Base-by-base conservation (phyloP, 2,329 filamentous ascomycete species). In the Sporothrix pallida region DNA sequence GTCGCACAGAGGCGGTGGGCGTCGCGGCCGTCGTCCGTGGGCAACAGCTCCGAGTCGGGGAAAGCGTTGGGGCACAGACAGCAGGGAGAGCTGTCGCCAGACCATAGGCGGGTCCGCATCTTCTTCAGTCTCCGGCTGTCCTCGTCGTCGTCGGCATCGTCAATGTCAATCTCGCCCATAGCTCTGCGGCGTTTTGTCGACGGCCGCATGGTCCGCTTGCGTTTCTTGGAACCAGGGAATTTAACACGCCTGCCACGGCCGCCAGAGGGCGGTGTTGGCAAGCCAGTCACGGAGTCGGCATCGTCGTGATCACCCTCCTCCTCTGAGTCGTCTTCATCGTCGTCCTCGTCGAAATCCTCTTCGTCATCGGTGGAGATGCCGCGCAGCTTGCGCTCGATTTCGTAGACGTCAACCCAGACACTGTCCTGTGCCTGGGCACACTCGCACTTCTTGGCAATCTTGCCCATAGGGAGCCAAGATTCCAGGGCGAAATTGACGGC, bases 401-500 rank as follows among this genome's bases (percentile, higher is more conserved):
- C 96, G 74, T 93, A 91, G 3, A 98, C 94, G 80, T 99, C 95
- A 71, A 99, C 94, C 95, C 97, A 99, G 3, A 99, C 96, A 79
- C 95, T 98, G 84, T 99, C 96, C 75, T 97, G 91, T 77, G 97
- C 95, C 74, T 96, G 89, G 78, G 96, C 94, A 80, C 96, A 99
- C 79, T 98, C 92, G 82, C 96, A 99, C 81, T 96, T 97, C 83
- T 98, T 97, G 17, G 96, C 96, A 77, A 97, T 94, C 78, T 94
- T 93, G 26, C 95, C 96, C 85, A 96, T 98, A 70, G 97, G 92
- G 63, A 99, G 84, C 96, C 96, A 99, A 44, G 93, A 92, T 77
- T 98, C 95, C 9, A 97, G 91, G 5, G 95, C 96, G 81, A 99
- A 99, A 81, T 99, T 99, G 83, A 99, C 96, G 8, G 96, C 97